These are phyloP conservation scores for Hyaloscypha bicolor DNA, from an alignment of 495 filamentous ascomycete species.

Conservation along the genomic window DNA sequence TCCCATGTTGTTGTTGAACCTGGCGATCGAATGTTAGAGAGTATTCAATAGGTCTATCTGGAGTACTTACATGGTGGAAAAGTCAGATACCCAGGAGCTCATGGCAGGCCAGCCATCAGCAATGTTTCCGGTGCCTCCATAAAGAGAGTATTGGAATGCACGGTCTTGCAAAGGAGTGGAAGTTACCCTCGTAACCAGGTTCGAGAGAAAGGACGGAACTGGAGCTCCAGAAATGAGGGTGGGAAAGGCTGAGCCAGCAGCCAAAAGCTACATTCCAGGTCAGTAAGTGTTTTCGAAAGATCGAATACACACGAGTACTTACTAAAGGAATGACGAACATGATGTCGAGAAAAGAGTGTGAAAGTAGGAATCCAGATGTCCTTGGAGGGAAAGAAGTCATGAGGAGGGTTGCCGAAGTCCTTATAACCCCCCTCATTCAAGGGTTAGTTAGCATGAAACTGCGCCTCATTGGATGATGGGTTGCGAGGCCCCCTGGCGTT, in stretches of 20 bases:
- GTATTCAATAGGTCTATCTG: neutral
- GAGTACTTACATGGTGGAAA: slow-evolving; percentile 32
- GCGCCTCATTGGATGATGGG: slow-evolving; percentile 10
- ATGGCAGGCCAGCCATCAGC: slow-evolving; percentile 33
- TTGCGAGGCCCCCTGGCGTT: neutral
- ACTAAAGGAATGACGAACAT: slow-evolving; percentile 11
- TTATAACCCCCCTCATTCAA: neutral
- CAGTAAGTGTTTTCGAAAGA: neutral
- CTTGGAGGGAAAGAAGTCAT: neutral
- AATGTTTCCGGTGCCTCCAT: slow-evolving; percentile 27
- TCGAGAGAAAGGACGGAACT: slow-evolving; percentile 15
- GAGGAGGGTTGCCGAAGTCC: neutral
- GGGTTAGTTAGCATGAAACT: slow-evolving; percentile 1
- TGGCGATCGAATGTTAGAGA: slow-evolving; percentile 20
- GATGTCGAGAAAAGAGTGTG: neutral
- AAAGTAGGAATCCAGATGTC: neutral
- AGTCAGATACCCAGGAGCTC: slow-evolving; percentile 26
- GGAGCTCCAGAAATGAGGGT: slow-evolving; percentile 23
- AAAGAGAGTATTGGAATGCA: slow-evolving; percentile 16
- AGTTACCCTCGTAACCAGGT: neutral
- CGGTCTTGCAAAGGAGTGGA: slow-evolving; percentile 4
- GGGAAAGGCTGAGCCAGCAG: slow-evolving; percentile 19
- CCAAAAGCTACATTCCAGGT: slow-evolving; percentile 15
- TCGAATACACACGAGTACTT: neutral
- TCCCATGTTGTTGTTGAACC: slow-evolving; percentile 45